Conservation (phyloP, 805 yeast species). For the Priceomyces haplophilus region DNA sequence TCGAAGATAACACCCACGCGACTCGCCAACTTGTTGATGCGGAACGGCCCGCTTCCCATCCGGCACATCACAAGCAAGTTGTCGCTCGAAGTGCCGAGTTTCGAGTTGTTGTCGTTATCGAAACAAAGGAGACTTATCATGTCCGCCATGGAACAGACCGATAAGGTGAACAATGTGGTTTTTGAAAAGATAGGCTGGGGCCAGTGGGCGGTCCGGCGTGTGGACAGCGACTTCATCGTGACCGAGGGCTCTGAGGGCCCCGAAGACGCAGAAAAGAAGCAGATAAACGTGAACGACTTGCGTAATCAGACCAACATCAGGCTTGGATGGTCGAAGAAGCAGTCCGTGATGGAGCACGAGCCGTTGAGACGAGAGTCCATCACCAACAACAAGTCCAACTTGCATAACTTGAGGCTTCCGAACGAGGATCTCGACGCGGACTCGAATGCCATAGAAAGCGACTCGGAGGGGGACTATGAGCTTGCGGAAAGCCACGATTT, state of each 20-base stretch:
- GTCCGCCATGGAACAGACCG: constrained; percentile 80
- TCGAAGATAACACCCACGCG: constrained; percentile 77
- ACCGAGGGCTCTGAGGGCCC: constrained; percentile 42
- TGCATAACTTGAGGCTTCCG: constrained; percentile 49
- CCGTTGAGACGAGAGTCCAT: constrained; percentile 48
- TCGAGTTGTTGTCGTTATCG: constrained; percentile 74
- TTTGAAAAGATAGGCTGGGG: constrained; percentile 98
- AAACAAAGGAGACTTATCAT: constrained; percentile 89
- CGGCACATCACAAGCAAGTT: constrained; percentile 83
- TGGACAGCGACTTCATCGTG: constrained; percentile 42
- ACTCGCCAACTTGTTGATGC: constrained; percentile 61
- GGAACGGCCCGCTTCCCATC: constrained; percentile 86
- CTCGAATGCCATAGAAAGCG: constrained; percentile 25
- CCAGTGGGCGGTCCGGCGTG: constrained; percentile 82
- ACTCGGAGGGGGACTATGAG: constrained; percentile 29
- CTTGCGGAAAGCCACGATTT: no score
- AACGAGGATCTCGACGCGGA: constrained; percentile 23
- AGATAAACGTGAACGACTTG: constrained; percentile 30
- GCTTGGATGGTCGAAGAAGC: constrained; percentile 41
- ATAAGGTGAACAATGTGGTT: constrained; percentile 54
- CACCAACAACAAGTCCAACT: constrained; percentile 42
- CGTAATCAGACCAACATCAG: constrained; percentile 32
- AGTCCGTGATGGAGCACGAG: constrained; percentile 8
- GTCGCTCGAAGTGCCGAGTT: constrained; percentile 70
- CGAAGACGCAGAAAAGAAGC: constrained; percentile 21